Evolutionary conservation across 2,329 filamentous ascomycete species (phyloP), one percentile per base, ranked within the genome.

Genomic region (Fusarium veterinarium): DNA sequence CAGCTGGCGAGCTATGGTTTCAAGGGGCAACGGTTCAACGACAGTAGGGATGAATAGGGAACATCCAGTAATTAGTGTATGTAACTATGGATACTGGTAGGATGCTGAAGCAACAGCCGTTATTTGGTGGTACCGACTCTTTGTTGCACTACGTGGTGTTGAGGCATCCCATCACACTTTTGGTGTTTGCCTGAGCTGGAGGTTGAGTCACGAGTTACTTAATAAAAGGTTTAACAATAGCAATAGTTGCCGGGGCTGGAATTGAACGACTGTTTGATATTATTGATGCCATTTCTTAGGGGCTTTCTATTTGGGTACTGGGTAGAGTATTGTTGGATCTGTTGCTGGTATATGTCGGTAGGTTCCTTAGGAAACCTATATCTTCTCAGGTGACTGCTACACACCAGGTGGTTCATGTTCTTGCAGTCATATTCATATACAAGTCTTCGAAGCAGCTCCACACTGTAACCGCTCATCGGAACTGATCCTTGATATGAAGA

Each of bases 101-200:
- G 37, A 45, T 57, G 31, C 37, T 52, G 20, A 30, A 52, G 67
- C 58, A 73, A 71, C 67, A 61, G 62, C 66, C 64, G 58, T 66
- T 56, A 33, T 56, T 71, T 52, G 71, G 71, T 73, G 67, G 42
- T 23, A 73, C 71, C 19, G 35, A 48, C 41, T 23, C 8, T 56
- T 51, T 55, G 71, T 73, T 71, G 67, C 71, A 73, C 58, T 37
- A 58, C 44, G 71, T 48, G 23, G 62, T 73, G 70, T 64, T 71
- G 55, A 64, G 62, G 66, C 33, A 57, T 58, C 52, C 46, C 57
- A 60, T 67, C 57, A 44, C 48, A 60, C 56, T 44, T 62, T 56
- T 59, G 66, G 62, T 73, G 71, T 67, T 67, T 67, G 68, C 61
- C 60, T 67, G 66, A 64, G 42, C 52, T 49, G 49, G 57, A 28